phyloP scores from a whole-genome alignment of 106 monocot species.

The Dendrobium chrysotoxum region DNA sequence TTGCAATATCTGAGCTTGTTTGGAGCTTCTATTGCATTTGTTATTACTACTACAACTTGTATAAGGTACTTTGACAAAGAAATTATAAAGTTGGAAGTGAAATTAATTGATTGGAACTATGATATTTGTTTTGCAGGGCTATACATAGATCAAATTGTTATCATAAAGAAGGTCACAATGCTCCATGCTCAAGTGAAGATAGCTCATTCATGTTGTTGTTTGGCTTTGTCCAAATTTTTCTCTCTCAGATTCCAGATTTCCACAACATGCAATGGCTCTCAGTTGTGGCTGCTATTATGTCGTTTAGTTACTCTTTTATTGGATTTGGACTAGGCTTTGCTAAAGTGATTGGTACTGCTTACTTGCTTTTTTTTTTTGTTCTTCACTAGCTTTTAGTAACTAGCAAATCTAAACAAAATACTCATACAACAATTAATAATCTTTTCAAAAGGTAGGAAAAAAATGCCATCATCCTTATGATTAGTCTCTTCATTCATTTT shows the following conservation, averaged over 20 bases:
- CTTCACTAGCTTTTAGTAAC: not conserved
- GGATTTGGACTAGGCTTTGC: slow-evolving; percentile 69
- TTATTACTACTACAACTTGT: slow-evolving; percentile 47
- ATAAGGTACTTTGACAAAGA: slow-evolving; percentile 26
- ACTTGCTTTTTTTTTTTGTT: not conserved
- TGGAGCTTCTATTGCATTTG: slow-evolving; percentile 43
- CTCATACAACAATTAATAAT: no score
- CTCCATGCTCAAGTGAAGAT: slow-evolving; percentile 27
- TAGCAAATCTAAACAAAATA: not conserved
- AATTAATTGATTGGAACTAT: not conserved
- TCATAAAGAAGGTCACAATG: slow-evolving; percentile 49
- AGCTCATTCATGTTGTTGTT: slow-evolving; percentile 56
- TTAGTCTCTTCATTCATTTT: no score
- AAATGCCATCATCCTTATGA: no score
- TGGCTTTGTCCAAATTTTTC: slow-evolving; percentile 55
- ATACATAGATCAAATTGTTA: slow-evolving; percentile 65
- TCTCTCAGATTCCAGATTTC: slow-evolving; percentile 74
- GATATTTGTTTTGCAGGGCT: slow-evolving; percentile 27
- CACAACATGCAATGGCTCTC: slow-evolving; percentile 91
- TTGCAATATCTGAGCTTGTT: slow-evolving; percentile 53
- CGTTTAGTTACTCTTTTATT: slow-evolving; percentile 72
- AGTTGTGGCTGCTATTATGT: slow-evolving; percentile 66
- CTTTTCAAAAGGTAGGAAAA: no score
- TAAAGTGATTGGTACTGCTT: slow-evolving; percentile 63
- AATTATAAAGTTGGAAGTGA: not conserved